These are phyloP conservation scores for Annulohypoxylon stygium DNA, from an alignment of 495 filamentous ascomycete species.

Conservation along the genomic window DNA sequence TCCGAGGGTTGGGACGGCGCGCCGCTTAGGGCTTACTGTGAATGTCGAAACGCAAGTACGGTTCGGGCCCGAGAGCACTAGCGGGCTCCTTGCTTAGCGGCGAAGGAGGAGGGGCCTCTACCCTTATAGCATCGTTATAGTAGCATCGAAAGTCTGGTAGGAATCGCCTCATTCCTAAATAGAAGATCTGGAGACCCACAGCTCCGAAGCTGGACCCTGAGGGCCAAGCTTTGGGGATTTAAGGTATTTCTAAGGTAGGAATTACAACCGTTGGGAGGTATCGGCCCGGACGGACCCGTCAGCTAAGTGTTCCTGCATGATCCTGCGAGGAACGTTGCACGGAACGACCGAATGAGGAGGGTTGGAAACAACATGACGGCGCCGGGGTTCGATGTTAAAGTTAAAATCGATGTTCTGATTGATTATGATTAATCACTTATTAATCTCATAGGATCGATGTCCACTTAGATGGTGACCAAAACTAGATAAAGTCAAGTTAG, in stretches of 20 bases:
- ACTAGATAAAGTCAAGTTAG: not conserved
- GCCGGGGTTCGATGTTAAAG: not conserved
- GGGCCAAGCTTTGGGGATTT: not conserved
- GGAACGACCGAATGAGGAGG: slow-evolving; percentile 2
- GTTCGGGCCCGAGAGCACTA: slow-evolving; percentile 26
- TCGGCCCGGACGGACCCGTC: not conserved
- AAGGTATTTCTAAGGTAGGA: not conserved
- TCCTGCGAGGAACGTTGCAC: slow-evolving; percentile 8
- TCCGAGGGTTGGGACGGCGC: not conserved
- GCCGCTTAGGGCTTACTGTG: slow-evolving; percentile 33
- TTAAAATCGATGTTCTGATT: slow-evolving; percentile 4
- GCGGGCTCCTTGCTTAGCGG: slow-evolving; percentile 1
- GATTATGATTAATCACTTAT: slow-evolving; percentile 5
- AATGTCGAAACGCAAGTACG: slow-evolving; percentile 31
- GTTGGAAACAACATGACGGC: not conserved
- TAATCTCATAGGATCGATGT: not conserved
- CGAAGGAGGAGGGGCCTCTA: slow-evolving; percentile 1
- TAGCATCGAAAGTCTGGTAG: not conserved
- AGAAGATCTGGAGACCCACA: slow-evolving; percentile 7
- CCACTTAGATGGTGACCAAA: not conserved
- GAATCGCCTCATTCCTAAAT: not conserved
- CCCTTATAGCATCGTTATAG: slow-evolving; percentile 1
- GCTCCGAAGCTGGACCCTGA: not conserved
- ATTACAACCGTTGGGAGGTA: not conserved
- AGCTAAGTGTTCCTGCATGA: slow-evolving; percentile 14